Base-by-base conservation (phyloP, 805 yeast genomes). In the Pichia gijzeniarum region DNA sequence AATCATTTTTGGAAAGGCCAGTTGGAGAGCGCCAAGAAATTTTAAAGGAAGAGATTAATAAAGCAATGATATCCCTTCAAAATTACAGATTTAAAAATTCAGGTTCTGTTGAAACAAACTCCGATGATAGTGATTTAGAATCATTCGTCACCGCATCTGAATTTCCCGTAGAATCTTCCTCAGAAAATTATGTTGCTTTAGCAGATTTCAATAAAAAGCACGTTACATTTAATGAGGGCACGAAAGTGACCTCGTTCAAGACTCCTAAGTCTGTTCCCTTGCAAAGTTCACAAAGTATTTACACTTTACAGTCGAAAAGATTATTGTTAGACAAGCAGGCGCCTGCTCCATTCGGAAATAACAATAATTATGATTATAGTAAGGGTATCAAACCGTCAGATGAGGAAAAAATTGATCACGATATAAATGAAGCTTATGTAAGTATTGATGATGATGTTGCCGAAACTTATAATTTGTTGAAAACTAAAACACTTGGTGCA, bases 361-460 rank as follows among this genome's bases (percentile, higher is more conserved):
- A 49, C 3, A 52, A 50, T 13, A 19, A 6, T 33, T 51, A 56
- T 18, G 55, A 48, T 13, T 51, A 50, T 5, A 36, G 10, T 19
- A 19, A 14, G 5, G 32, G 21, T 51, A 17, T 38, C 59, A 3
- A 31, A 31, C 27, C 20, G 2, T 17, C 28, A 8, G 22, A 41
- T 19, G n/a, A 27, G 16, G 14, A 41, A 13, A 17, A 19, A 5
- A 5, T 12, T 18, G 18, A 18, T 31, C 3, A 13, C 4, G 16
- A 16, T 5, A 36, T 19, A 1, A 35, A 28, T 7, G 44, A 28
- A 30, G 14, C 35, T 9, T 41, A 41, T 19, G 19, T 22, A 6
- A 28, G 13, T 5, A 41, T 46, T 1, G 46, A 46, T n/a, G 49
- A 46, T 25, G 40, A 46, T 12, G 22, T 40, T 14, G 34, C 45